Base-by-base conservation (phyloP, 805 yeast genomes). In the Jamesozyma spencerorum region DNA sequence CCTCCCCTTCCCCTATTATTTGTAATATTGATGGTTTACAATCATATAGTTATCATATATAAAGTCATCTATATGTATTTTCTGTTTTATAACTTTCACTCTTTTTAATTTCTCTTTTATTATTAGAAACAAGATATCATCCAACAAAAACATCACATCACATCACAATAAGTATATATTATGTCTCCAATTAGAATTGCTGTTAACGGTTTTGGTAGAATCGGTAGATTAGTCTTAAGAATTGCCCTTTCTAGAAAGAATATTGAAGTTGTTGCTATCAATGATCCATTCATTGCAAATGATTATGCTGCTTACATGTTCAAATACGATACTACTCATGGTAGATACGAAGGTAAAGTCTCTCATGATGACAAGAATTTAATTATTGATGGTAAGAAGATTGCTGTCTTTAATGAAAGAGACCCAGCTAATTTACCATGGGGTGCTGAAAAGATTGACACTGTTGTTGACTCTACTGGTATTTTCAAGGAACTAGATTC, bases 321-420 rank as follows among this genome's bases (percentile, higher is more conserved):
- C 76, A 78, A 78, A 69, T 78, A 77, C 68, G 85, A 78, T 60
- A 77, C 83, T 47, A 78, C 82, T 44, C 85, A 78, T 68, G 81
- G 83, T 60, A 64, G 64, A 57, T 78, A 63, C 75, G 54, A 64
- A 22, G 83, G 83, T 61, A 74, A 69, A 55, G 81, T 78, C 42
- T 51, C 69, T 46, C 58, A 70, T 56, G 74, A 74, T 56, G 81
- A 68, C 54, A 66, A 68, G 52, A 54, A 61, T 58, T 61, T 77
- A 51, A 59, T 72, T 62, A 68, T 77, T 51, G 77, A 75, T 60
- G 81, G 79, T 55, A 48, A 64, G 44, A 52, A 59, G 56, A 62
- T 69, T 50, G 65, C 61, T 49, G 77, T 75, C 49, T 75, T 63
- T 73, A 75, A 75, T 60, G 82, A 76, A 66, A 71, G 75, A 61